These are phyloP conservation scores for slime mould (Dictyostelium discoideum) DNA, from an alignment of 78 protist species.

Conservation along the genomic window DNA sequence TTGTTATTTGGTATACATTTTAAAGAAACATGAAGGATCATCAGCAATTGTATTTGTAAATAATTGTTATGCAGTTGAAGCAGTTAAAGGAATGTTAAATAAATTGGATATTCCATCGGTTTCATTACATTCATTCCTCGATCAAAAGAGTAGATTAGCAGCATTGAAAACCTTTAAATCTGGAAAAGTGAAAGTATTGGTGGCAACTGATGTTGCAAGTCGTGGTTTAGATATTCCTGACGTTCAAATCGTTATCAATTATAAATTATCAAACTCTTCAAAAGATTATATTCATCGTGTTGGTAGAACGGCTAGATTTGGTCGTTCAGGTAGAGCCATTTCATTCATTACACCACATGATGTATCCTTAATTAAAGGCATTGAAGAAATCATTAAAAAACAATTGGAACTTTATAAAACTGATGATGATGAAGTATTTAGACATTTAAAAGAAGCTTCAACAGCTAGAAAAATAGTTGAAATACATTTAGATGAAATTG, in stretches of 20 bases:
- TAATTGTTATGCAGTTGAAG: conserved; percentile 74
- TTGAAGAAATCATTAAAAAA: conserved; percentile 90
- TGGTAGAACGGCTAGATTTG: conserved; percentile 99
- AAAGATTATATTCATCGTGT: conserved; percentile 98
- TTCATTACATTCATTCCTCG: conserved; percentile 50
- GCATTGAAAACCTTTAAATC: conserved; percentile 62
- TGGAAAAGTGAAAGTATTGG: conserved; percentile 53
- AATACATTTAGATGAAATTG: conserved; percentile 67
- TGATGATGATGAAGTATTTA: conserved; percentile 81
- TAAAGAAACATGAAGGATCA: conserved; percentile 33
- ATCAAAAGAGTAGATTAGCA: conserved; percentile 34
- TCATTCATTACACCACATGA: conserved; percentile 96
- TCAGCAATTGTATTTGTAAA: conserved; percentile 78
- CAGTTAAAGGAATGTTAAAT: conserved; percentile 58
- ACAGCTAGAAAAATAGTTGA: conserved; percentile 77
- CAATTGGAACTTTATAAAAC: conserved; percentile 82
- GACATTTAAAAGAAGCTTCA: conserved; percentile 67
- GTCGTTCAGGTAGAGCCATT: conserved; percentile 94
- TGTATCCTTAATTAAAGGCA: conserved; percentile 92
- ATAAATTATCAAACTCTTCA: conserved; percentile 94
- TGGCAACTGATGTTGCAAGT: conserved; percentile 85
- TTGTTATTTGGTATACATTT: conserved; percentile 85
- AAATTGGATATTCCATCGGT: conserved; percentile 52
- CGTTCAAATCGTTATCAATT: conserved; percentile 97
- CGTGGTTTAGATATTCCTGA: conserved; percentile 98